Conservation (phyloP, 148 eudicot species). For the Rhododendron kiyosumense region DNA sequence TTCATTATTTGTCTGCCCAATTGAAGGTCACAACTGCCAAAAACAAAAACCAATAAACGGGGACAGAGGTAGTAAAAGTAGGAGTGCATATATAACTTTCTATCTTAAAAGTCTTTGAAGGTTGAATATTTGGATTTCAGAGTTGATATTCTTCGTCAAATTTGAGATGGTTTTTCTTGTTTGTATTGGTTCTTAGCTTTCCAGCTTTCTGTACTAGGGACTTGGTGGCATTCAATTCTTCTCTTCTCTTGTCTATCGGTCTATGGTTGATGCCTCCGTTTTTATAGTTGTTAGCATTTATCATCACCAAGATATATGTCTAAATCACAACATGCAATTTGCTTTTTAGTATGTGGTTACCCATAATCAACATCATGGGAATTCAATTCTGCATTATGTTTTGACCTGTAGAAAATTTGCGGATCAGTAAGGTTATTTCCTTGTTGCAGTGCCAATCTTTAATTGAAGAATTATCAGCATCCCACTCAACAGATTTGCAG, state of each 20-base stretch:
- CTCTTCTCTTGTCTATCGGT: neutral
- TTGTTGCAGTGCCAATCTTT: constrained; percentile 82
- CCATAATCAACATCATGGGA: neutral
- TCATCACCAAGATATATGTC: neutral
- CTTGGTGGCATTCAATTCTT: neutral
- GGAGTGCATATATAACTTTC: neutral
- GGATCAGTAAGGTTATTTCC: constrained; percentile 11
- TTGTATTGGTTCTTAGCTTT: neutral
- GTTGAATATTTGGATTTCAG: neutral
- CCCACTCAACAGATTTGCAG: constrained; percentile 95
- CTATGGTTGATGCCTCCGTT: neutral
- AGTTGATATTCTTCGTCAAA: neutral
- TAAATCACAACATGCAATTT: neutral
- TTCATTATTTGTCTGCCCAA: neutral
- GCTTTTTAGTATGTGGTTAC: neutral
- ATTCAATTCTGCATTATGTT: neutral
- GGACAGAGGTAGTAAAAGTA: neutral
- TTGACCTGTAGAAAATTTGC: neutral
- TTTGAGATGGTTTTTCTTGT: neutral
- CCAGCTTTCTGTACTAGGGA: neutral
- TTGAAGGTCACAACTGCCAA: neutral
- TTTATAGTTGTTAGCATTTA: neutral
- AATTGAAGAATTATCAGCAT: constrained; percentile 85
- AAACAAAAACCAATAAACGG: neutral
- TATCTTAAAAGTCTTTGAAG: neutral